These are phyloP conservation scores for Syzygium aromaticum DNA, from an alignment of 345 rosid genomes.

Conservation along the genomic window DNA sequence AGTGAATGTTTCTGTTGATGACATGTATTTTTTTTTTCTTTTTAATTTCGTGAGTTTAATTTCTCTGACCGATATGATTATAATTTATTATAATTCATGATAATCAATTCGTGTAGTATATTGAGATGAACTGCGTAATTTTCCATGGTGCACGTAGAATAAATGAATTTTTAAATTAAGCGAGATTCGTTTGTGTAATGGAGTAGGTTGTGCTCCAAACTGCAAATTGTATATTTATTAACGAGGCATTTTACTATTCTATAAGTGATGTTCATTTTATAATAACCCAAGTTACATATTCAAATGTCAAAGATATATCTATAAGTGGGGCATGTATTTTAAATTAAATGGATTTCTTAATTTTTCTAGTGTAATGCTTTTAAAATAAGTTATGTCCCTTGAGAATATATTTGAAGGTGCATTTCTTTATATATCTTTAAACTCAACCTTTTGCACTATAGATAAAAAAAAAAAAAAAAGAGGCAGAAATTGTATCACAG, in stretches of 20 bases:
- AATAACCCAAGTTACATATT: not conserved
- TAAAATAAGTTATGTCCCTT: too few relatives aligned
- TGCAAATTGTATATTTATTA: not conserved
- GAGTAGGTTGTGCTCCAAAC: not conserved
- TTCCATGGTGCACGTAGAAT: not conserved
- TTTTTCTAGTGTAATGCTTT: too few relatives aligned
- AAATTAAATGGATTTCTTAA: too few relatives aligned
- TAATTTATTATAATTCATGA: not conserved
- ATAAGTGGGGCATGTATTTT: not conserved
- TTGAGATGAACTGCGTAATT: not conserved
- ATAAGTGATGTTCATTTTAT: not conserved
- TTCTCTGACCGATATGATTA: not conserved
- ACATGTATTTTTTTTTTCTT: too few relatives aligned
- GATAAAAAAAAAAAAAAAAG: too few relatives aligned
- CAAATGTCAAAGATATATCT: not conserved
- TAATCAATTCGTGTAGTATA: rapidly evolving
- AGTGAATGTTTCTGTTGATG: not conserved
- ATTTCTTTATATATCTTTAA: too few relatives aligned
- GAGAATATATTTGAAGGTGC: too few relatives aligned
- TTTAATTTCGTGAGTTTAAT: not conserved
- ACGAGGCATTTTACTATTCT: not conserved
- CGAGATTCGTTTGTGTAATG: not conserved
- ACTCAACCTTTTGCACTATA: too few relatives aligned
- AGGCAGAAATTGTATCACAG: too few relatives aligned
- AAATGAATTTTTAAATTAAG: not conserved